phyloP scores from a whole-genome alignment of 2,329 filamentous ascomycete species.

The Clarireedia paspali region DNA sequence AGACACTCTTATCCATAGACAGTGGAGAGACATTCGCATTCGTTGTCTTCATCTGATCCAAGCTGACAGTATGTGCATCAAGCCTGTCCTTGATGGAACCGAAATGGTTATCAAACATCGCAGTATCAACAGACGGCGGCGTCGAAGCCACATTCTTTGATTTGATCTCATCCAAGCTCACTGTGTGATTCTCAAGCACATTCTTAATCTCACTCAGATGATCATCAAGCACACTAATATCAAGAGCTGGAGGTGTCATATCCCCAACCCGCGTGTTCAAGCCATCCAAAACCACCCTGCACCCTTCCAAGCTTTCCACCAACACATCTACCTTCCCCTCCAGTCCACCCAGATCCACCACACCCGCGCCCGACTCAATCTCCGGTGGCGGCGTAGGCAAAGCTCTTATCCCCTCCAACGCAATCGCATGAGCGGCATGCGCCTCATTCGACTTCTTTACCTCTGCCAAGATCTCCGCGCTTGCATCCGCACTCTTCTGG shows the following conservation, averaged over 20 bases:
- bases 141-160: background rate
- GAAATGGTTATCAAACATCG: background rate
- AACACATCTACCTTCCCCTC: slow-evolving; percentile 10
- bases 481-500: slow-evolving; percentile 14
- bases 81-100: slow-evolving; percentile 10
- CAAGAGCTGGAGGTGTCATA: background rate
- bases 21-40: background rate
- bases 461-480: slow-evolving; percentile 11
- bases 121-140: background rate
- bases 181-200: background rate
- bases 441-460: slow-evolving; percentile 13
- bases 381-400: background rate
- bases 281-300: background rate
- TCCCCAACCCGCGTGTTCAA: background rate
- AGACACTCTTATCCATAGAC: slow-evolving; percentile 5
- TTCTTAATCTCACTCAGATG: slow-evolving; percentile 11
- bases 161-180: slow-evolving; percentile 10
- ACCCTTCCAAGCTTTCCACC: background rate
- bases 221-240: slow-evolving; percentile 14
- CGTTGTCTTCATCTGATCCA: slow-evolving; percentile 19
- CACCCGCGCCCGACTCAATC: background rate
- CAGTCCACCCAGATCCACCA: background rate
- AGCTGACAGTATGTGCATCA: slow-evolving; percentile 7
- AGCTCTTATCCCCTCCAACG: slow-evolving; percentile 12
- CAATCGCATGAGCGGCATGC: slow-evolving; percentile 11